Evolutionary conservation across 352 stramenopile genomes (phyloP), one percentile per base, ranked within the genome.

Genomic region (Phytophthora ohioensis): DNA sequence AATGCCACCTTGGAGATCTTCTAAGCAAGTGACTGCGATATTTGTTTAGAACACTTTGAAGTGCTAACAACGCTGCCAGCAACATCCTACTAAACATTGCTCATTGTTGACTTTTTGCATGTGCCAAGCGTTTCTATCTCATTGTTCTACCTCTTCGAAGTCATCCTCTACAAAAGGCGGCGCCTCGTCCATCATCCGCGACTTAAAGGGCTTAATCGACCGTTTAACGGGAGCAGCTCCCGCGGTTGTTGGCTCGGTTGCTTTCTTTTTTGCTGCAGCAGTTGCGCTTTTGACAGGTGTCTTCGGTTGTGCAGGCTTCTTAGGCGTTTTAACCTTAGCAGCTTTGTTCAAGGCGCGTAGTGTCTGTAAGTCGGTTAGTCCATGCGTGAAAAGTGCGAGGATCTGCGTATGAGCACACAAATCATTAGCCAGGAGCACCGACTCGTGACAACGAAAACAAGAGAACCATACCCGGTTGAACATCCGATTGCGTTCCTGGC

Each of bases 401-500:
- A 93, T 58, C 85, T 92, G 54, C 7, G 11, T 30, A 57, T 62
- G 47, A 51, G 9, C 38, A 49, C n/a, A 47, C 9, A 59, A 45
- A 34, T 51, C 9, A 17, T 54, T 43, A 60, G 34, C 27, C n/a
- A 49, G 48, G 4, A 12, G 17, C 8, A 31, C 21, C 5, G 36
- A 51, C 5, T 4, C 9, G 46, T 47, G 47, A n/a, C 32, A 58
- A 30, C 10, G 53, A 13, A 36, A 48, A 13, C 5, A 59, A 21
- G 31, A 64, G 13, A 34, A 42, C 8, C 81, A 31, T 80, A 94
- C 83, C 21, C 87, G 75, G 30, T 85, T 93, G 75, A 93, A 91
- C 55, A 94, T 79, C 39, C 88, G 87, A 81, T 96, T 96, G 43
- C 88, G 82, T 71, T 96, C 89, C 61, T 96, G 88, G 3, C 87